These are phyloP conservation scores for Cryptococcus hybrid DNA, from an alignment of 1,284 basidiomycete species.

Conservation along the genomic window DNA sequence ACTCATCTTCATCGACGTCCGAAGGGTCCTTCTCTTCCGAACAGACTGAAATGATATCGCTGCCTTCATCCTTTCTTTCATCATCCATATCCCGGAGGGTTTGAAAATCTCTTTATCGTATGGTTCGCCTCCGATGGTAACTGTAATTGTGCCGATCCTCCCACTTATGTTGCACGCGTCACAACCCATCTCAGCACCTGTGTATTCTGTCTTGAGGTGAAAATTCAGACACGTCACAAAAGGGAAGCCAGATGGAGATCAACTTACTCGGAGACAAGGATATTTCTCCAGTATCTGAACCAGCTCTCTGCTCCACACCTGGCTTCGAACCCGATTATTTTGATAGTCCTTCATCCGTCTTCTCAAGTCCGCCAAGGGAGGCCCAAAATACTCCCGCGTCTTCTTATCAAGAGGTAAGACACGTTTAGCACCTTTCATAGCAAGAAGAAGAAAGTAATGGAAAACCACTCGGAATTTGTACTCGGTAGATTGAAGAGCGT, in stretches of 20 bases:
- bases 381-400: slow-evolving; percentile 26
- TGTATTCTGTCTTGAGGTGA: slow-evolving; percentile 37
- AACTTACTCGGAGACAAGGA: slow-evolving; percentile 60
- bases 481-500: slow-evolving; percentile 58
- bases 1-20: background rate
- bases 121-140: slow-evolving; percentile 30
- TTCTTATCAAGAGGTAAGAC: slow-evolving; percentile 25
- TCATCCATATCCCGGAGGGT: slow-evolving; percentile 10
- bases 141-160: slow-evolving; percentile 45
- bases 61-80: slow-evolving; percentile 23
- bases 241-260: no score
- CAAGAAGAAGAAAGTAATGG: slow-evolving; percentile 77
- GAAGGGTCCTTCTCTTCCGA: slow-evolving; percentile 5
- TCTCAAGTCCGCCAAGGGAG: slow-evolving; percentile 49
- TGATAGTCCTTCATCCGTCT: slow-evolving; percentile 65
- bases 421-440: slow-evolving; percentile 52
- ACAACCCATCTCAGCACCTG: slow-evolving; percentile 63
- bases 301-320: slow-evolving; percentile 71
- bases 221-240: background rate
- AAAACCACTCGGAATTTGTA: slow-evolving; percentile 61
- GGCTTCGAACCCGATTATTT: slow-evolving; percentile 71
- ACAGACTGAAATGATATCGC: background rate
- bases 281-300: slow-evolving; percentile 63
- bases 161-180: slow-evolving; percentile 75
- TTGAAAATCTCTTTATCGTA: slow-evolving; percentile 46